Evolutionary conservation across 139 green algal species (phyloP).

Genomic region (Tetratostichococcus sp.): DNA sequence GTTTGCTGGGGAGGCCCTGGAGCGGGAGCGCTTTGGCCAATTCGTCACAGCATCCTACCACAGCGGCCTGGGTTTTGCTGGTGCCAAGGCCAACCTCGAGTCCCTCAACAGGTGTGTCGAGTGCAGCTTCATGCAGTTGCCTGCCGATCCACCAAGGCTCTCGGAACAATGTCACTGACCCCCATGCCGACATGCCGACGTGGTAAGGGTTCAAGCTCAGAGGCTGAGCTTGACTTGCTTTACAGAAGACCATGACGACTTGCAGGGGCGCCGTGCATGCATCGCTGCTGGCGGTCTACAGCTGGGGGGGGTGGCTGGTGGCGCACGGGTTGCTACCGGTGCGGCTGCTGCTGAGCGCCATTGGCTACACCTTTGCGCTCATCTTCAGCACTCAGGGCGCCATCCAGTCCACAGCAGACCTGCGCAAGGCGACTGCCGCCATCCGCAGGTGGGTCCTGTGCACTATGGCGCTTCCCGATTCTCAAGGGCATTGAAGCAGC

Average conservation of each 20-base stretch:
- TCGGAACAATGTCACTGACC: too few species aligned
- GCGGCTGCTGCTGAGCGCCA: constrained; percentile 71
- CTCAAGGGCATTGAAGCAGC: too few species aligned
- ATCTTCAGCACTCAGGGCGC: constrained; percentile 82
- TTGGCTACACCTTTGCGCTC: constrained; percentile 88
- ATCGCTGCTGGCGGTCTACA: constrained; percentile 75
- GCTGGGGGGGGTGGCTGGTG: constrained; percentile 76
- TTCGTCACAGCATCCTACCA: constrained; percentile 55
- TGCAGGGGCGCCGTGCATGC: constrained; percentile 65
- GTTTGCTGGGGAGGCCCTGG: constrained; percentile 79
- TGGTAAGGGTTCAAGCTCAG: too few species aligned
- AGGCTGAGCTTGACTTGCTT: too few species aligned
- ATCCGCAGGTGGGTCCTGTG: constrained; percentile 17
- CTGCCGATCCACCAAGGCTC: too few species aligned
- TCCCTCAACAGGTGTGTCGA: constrained; percentile 26
- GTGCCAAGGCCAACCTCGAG: constrained; percentile 75
- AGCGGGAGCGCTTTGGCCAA: constrained; percentile 73
- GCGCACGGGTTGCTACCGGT: constrained; percentile 61
- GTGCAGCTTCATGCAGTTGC: too few species aligned
- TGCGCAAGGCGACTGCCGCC: constrained; percentile 45
- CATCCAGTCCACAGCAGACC: constrained; percentile 74
- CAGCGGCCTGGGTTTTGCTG: constrained; percentile 65
- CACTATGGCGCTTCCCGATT: too few species aligned
- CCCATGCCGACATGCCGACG: too few species aligned
- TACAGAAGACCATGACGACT: too few species aligned